These are phyloP conservation scores for Citeromyces siamensis DNA, from an alignment of 1,139 yeast species.

Conservation along the genomic window DNA sequence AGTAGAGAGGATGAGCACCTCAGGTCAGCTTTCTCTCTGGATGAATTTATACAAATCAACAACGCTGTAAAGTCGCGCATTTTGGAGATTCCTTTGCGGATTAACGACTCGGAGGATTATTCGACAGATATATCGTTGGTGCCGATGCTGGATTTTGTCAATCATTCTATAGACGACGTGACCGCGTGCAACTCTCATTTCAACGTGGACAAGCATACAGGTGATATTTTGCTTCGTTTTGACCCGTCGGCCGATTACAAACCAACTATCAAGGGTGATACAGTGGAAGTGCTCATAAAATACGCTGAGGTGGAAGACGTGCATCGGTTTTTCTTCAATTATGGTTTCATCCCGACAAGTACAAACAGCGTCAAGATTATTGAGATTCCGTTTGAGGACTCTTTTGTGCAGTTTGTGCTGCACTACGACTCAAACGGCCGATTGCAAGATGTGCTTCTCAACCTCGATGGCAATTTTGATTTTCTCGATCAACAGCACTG, in stretches of 20 bases:
- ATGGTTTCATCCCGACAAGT: conserved; percentile 44
- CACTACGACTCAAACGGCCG: not conserved
- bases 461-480: not conserved
- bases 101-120: conserved; percentile 21
- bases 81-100: conserved; percentile 2
- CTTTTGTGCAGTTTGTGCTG: not conserved
- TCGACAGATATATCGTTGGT: conserved; percentile 44
- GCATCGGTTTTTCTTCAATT: conserved; percentile 32
- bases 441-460: not conserved
- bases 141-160: conserved; percentile 57
- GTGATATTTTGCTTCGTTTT: conserved; percentile 32
- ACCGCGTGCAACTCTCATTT: conserved; percentile 36
- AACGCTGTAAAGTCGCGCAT: conserved; percentile 3
- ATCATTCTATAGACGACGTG: conserved; percentile 29
- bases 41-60: conserved; percentile 2
- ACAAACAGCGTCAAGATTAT: conserved; percentile 1
- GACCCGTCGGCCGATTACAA: conserved; percentile 11
- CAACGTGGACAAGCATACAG: conserved; percentile 39
- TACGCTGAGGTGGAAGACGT: conserved; percentile 37
- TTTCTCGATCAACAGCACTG: not conserved
- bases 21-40: not conserved
- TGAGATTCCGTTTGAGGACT: conserved; percentile 1
- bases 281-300: conserved; percentile 33
- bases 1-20: not conserved
- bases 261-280: not conserved